Evolutionary conservation across 1,284 basidiomycete genomes (phyloP).

Genomic region (Austroboletus olivaceoglutinosus): DNA sequence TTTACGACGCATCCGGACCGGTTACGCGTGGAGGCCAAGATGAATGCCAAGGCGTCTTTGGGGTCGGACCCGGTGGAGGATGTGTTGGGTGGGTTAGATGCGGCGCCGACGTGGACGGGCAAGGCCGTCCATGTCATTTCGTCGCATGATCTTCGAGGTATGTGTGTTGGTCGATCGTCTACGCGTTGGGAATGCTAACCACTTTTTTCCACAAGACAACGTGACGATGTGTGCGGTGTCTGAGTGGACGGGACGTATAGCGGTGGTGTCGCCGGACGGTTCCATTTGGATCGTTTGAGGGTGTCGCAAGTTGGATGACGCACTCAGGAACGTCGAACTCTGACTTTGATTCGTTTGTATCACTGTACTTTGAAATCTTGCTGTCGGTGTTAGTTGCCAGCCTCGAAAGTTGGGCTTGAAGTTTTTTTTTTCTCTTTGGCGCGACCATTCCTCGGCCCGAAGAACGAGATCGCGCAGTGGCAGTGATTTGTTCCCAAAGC

Average conservation of each 20-base stretch:
- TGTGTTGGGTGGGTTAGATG: too few relatives aligned
- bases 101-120: conserved; percentile 29
- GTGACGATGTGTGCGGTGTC: conserved; percentile 27
- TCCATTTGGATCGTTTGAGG: too few relatives aligned
- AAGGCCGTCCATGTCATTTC: conserved; percentile 39
- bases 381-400: too few relatives aligned
- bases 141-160: conserved; percentile 52
- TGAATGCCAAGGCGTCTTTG: neutral
- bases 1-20: conserved; percentile 21
- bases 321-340: too few relatives aligned
- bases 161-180: conserved; percentile 1
- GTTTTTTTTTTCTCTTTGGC: too few relatives aligned
- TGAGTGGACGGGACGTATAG: conserved; percentile 26
- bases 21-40: conserved; percentile 1
- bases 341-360: too few relatives aligned
- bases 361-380: too few relatives aligned
- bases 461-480: too few relatives aligned
- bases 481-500: too few relatives aligned
- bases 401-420: too few relatives aligned
- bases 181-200: neutral
- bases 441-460: too few relatives aligned
- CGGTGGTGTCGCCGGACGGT: conserved; percentile 14
- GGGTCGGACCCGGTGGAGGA: neutral
- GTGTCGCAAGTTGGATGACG: too few relatives aligned
- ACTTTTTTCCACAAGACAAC: conserved; percentile 15